Evolutionary conservation across 768 basidiomycete species (phyloP), one percentile per base, ranked within the genome.

Genomic region (Xerocomus spinulosus): DNA sequence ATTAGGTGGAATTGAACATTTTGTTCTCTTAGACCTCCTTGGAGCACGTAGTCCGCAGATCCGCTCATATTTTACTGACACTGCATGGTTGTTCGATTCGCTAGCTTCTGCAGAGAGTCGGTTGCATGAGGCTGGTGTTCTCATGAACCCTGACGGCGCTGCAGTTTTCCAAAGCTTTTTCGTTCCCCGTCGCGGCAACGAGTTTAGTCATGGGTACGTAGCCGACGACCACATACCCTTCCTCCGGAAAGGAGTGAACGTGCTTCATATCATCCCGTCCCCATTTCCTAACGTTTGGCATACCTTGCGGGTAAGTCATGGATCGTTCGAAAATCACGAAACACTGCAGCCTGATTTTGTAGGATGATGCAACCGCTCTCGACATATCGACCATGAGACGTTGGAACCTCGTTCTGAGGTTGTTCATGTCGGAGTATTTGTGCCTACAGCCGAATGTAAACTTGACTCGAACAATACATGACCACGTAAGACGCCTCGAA

Each of bases 211-310:
- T 17, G 82, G 81, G 3, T 78, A 82, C 56, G 83, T 95, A 51
- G 90, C 81, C 33, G 96, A 99, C 66, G 96, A 99, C 68, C 96
- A 99, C 58, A 66, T 92, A 34, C 96, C 96, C 20, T 98, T 99
- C 72, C 59, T 95, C 42, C 68, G 72, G 30, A 70, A 73, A 52
- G 96, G 96, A 2, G 92, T 98, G 14, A 88, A 81, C 52, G 70
- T 98, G 43, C 69, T 99, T 55, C 96, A 99, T 66, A 64, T 98
- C 38, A 98, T 98, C 46, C 69, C 94, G 3, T 79, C 80, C 39
- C 92, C 89, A 3, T 99, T 98, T 66, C 96, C 96, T 3, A 49
- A 34, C 2, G 92, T 95, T 14, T 97, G 93, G 94, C 93, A 97
- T 66, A 83, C 78, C 8, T 60, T 90, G 29, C 63, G 61, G 48